phyloP scores from a whole-genome alignment of 1,139 yeast species.

The Kodamaea alishanica region DNA sequence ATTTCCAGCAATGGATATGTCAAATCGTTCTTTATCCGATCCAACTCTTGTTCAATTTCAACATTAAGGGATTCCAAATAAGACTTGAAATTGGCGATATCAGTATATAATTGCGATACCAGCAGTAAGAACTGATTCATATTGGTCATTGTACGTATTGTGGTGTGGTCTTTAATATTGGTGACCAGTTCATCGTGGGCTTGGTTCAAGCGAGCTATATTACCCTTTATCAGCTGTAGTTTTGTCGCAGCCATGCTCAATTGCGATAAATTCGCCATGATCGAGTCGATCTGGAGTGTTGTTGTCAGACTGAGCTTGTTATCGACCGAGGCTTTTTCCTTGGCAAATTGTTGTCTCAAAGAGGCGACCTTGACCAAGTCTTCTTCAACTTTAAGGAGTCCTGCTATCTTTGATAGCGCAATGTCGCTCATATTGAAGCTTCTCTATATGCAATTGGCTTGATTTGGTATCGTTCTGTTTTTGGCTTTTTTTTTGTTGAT shows the following conservation, averaged over 20 bases:
- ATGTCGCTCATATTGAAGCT: slow-evolving; percentile 35
- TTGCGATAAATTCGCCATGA: slow-evolving; percentile 38
- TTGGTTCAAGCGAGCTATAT: slow-evolving; percentile 56
- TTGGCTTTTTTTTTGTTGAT: background rate
- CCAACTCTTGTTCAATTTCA: slow-evolving; percentile 53
- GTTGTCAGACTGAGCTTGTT: slow-evolving; percentile 64
- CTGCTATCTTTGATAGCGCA: slow-evolving; percentile 43
- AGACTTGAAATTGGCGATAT: slow-evolving; percentile 54
- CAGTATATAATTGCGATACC: slow-evolving; percentile 62
- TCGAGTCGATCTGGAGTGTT: slow-evolving; percentile 54
- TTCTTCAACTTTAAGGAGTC: slow-evolving; percentile 47
- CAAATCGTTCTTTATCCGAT: slow-evolving; percentile 45
- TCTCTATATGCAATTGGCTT: background rate
- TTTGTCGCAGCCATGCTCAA: slow-evolving; percentile 36
- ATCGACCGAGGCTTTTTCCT: slow-evolving; percentile 74
- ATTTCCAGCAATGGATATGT: slow-evolving; percentile 59
- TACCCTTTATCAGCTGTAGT: slow-evolving; percentile 48
- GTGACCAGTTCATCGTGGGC: slow-evolving; percentile 52
- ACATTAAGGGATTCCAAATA: slow-evolving; percentile 49
- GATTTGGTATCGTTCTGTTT: background rate
- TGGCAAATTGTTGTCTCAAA: slow-evolving; percentile 55
- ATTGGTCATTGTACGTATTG: slow-evolving; percentile 58
- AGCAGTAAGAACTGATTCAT: slow-evolving; percentile 71
- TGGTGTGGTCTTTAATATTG: slow-evolving; percentile 53
- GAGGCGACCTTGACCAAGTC: slow-evolving; percentile 56